Conservation (phyloP, 306 rosid genomes). For the Spatholobus suberectus region DNA sequence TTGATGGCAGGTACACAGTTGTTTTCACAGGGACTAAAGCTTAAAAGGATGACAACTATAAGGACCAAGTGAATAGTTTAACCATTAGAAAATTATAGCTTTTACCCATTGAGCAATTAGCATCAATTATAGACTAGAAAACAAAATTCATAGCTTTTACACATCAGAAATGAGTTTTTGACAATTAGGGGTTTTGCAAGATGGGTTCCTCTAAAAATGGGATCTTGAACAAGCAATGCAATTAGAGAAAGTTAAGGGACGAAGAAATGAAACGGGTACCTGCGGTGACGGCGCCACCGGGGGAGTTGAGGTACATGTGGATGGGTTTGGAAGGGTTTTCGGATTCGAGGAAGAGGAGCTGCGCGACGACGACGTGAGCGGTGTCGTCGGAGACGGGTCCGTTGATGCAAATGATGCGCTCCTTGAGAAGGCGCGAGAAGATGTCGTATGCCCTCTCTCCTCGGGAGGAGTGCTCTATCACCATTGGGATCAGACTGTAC, state of each 20-base stretch:
- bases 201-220: not conserved
- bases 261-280: slow-evolving; percentile 47
- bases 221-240: not conserved
- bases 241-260: too few relatives aligned
- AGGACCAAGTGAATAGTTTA: too few relatives aligned
- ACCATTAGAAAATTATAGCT: not conserved
- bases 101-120: not conserved
- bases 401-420: slow-evolving; percentile 94
- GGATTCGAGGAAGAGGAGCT: slow-evolving; percentile 94
- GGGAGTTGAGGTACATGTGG: slow-evolving; percentile 90
- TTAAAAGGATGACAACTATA: too few relatives aligned
- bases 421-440: slow-evolving; percentile 97
- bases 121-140: not conserved
- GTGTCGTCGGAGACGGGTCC: slow-evolving; percentile 95
- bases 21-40: too few relatives aligned
- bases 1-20: too few relatives aligned
- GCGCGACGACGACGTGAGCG: slow-evolving; percentile 96
- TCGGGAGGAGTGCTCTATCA: slow-evolving; percentile 92
- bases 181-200: not conserved
- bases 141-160: not conserved
- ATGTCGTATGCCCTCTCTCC: slow-evolving; percentile 98
- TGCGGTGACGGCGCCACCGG: slow-evolving; percentile 97
- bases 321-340: slow-evolving; percentile 96
- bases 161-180: not conserved
- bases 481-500: slow-evolving; percentile 86